phyloP scores from a whole-genome alignment of 352 stramenopile genomes.

The Globisporangium paddicum region DNA sequence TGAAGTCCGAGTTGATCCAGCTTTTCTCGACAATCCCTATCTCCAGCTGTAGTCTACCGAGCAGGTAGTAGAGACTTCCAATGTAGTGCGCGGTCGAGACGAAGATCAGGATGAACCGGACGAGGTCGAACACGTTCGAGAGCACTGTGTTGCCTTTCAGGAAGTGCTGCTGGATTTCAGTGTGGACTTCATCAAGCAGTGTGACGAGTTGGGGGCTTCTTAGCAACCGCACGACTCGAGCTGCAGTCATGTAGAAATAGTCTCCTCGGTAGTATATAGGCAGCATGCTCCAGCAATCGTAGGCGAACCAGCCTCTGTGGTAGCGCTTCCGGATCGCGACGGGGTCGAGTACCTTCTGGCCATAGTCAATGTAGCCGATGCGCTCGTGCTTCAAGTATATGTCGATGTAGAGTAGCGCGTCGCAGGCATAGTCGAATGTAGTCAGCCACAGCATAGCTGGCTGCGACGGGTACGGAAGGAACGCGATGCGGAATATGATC shows the following conservation, averaged over 20 bases:
- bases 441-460: slow-evolving; percentile 25
- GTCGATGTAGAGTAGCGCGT: slow-evolving; percentile 33
- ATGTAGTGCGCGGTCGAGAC: slow-evolving; percentile 50
- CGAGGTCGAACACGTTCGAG: slow-evolving; percentile 40
- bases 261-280: slow-evolving; percentile 34
- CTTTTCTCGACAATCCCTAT: slow-evolving; percentile 26
- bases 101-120: slow-evolving; percentile 59
- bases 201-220: slow-evolving; percentile 35
- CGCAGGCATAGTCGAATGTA: slow-evolving; percentile 28
- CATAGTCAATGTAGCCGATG: slow-evolving; percentile 36
- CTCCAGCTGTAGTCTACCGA: slow-evolving; percentile 37
- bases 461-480: slow-evolving; percentile 26
- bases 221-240: slow-evolving; percentile 38
- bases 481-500: slow-evolving; percentile 46
- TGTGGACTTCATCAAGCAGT: slow-evolving; percentile 37
- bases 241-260: slow-evolving; percentile 28
- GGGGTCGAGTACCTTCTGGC: slow-evolving; percentile 35
- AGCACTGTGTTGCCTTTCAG: slow-evolving; percentile 34
- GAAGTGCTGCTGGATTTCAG: slow-evolving; percentile 47
- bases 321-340: slow-evolving; percentile 31
- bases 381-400: slow-evolving; percentile 35
- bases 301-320: slow-evolving; percentile 18
- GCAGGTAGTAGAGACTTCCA: slow-evolving; percentile 41
- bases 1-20: slow-evolving; percentile 53
- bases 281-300: slow-evolving; percentile 44